Evolutionary conservation across 768 basidiomycete species (phyloP).

Genomic region (Ramaria rubella): DNA sequence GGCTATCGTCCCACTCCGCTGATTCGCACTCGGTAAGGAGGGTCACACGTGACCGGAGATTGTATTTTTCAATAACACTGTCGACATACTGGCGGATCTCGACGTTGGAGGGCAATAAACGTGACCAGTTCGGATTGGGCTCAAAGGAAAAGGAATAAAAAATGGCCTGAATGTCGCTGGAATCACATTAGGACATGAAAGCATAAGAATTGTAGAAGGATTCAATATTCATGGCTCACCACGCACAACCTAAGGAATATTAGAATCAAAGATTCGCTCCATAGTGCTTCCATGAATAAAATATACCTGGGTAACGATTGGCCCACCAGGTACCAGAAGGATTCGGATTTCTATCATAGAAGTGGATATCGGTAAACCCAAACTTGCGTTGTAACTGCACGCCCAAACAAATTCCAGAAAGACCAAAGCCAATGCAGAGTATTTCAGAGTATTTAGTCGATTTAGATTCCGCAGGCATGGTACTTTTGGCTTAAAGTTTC

Average conservation of each 20-base stretch:
- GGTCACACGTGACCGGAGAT: constrained; percentile 14
- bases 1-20: constrained; percentile 11
- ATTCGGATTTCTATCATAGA: constrained; percentile 14
- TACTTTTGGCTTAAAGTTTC: no score
- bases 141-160: constrained; percentile 5
- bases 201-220: background rate
- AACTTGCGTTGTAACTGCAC: constrained; percentile 19
- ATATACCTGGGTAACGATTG: constrained; percentile 3
- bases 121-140: background rate
- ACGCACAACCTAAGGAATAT: background rate
- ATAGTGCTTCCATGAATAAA: background rate
- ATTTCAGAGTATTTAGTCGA: background rate
- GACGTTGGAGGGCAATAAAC: background rate
- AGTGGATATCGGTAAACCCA: constrained; percentile 16
- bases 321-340: constrained; percentile 15
- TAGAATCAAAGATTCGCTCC: background rate
- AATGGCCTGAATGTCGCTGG: background rate
- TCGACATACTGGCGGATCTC: constrained; percentile 12
- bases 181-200: background rate
- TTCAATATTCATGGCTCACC: background rate
- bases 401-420: constrained; percentile 18
- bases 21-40: constrained; percentile 10
- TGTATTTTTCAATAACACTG: constrained; percentile 10
- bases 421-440: constrained; percentile 17
- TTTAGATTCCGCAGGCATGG: no score